phyloP scores from a whole-genome alignment of 1,139 yeast genomes.

The Taphrina wiesneri region DNA sequence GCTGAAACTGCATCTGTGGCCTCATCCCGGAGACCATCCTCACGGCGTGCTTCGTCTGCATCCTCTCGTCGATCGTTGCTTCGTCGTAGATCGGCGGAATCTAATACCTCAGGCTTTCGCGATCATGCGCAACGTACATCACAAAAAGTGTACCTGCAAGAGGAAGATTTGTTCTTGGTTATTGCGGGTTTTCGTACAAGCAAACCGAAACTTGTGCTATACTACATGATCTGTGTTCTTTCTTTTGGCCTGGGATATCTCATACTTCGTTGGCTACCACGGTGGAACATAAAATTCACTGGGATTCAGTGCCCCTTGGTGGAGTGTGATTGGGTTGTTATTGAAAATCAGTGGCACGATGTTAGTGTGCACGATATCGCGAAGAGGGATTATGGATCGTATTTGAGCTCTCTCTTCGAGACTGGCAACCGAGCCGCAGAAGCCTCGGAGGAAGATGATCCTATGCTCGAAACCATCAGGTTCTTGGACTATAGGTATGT shows the following conservation, averaged over 20 bases:
- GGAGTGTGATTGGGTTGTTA: conserved; percentile 85
- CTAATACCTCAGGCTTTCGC: conserved; percentile 9
- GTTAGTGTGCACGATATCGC: conserved; percentile 60
- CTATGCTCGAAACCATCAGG: conserved; percentile 67
- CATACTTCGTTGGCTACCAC: conserved; percentile 80
- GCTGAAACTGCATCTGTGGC: conserved; percentile 32
- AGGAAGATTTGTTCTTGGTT: conserved; percentile 90
- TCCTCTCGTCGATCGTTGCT: conserved; percentile 16
- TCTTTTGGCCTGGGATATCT: conserved; percentile 75
- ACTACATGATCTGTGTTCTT: conserved; percentile 56
- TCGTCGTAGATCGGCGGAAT: conserved; percentile 17
- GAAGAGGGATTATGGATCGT: conserved; percentile 64
- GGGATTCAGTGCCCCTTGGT: conserved; percentile 73
- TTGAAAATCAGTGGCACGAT: conserved; percentile 93
- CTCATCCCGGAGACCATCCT: conserved; percentile 17
- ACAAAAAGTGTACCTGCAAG: conserved; percentile 89
- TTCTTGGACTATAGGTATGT: conserved; percentile 79
- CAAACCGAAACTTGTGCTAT: conserved; percentile 51
- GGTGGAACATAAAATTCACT: conserved; percentile 64
- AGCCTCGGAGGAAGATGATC: conserved; percentile 47
- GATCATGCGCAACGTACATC: background rate
- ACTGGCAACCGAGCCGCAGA: conserved; percentile 43
- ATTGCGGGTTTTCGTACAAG: conserved; percentile 82
- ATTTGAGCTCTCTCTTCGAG: conserved; percentile 65
- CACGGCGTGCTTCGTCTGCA: background rate